These are phyloP conservation scores for Alternaria sp. DNA, from an alignment of 2,329 filamentous ascomycete species.

Conservation along the genomic window DNA sequence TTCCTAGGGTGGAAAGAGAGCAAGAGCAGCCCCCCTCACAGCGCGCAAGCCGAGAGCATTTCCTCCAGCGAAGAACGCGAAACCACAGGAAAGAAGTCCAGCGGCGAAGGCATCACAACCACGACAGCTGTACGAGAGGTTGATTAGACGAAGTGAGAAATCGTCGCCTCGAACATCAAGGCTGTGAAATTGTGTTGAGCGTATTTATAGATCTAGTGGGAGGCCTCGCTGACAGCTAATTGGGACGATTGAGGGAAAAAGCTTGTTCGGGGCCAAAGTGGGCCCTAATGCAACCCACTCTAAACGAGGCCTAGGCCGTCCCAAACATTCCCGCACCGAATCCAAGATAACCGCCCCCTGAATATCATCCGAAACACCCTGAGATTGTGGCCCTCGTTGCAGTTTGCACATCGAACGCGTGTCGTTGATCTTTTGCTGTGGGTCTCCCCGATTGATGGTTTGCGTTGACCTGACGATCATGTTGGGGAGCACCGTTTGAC, in stretches of 20 bases:
- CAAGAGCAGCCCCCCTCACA: slow-evolving; percentile 25
- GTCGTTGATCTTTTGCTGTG: slow-evolving; percentile 7
- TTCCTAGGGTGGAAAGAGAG: slow-evolving; percentile 71
- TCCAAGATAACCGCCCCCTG: slow-evolving; percentile 1
- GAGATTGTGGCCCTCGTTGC: neutral
- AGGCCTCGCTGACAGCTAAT: neutral
- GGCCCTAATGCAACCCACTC: slow-evolving; percentile 8
- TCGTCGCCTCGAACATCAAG: neutral
- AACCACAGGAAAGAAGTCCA: slow-evolving; percentile 21
- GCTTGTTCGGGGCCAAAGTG: slow-evolving; percentile 6
- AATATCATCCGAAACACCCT: neutral
- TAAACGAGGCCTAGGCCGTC: neutral
- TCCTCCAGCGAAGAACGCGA: slow-evolving; percentile 22
- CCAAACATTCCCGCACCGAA: neutral
- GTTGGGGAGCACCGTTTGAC: neutral
- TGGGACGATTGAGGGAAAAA: neutral
- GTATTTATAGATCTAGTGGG: slow-evolving; percentile 1
- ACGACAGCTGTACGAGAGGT: slow-evolving; percentile 23
- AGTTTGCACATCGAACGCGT: slow-evolving; percentile 7
- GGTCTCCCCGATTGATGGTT: neutral
- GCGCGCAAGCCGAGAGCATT: slow-evolving; percentile 16
- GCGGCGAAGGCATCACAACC: slow-evolving; percentile 17
- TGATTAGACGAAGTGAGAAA: neutral
- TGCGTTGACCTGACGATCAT: neutral
- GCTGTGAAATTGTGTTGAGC: neutral